Percentiles rank a stretch among this genome's conserved stretches.
Conservation (phyloP, 164 flowering plant genomes). For the Paratinospora sagittata region DNA sequence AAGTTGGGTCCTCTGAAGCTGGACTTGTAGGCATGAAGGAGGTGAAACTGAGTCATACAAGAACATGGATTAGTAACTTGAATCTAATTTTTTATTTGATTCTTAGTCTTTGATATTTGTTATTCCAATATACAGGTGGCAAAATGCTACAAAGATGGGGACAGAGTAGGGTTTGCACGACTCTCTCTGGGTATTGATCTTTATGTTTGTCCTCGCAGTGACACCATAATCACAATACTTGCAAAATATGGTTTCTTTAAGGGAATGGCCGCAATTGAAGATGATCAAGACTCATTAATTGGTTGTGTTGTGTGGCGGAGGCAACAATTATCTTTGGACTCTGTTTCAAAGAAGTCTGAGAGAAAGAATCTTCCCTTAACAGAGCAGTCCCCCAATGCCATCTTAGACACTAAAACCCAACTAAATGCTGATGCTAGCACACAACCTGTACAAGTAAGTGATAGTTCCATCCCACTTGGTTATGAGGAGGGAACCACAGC, state of each 20-base stretch:
- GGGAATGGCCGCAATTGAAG: conserved; percentile 48
- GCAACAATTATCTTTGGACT: conserved; percentile 20
- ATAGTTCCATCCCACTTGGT: conserved; percentile 9
- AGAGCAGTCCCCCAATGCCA: conserved; percentile 18
- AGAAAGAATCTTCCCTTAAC: conserved; percentile 5
- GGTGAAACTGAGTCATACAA: conserved; percentile 25
- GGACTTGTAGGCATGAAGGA: conserved; percentile 48
- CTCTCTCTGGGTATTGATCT: conserved; percentile 37
- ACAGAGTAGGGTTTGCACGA: conserved; percentile 47
- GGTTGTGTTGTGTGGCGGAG: conserved; percentile 65
- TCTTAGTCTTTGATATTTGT: conserved; percentile 1
- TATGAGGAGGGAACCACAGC: background rate
- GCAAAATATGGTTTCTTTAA: conserved; percentile 61
- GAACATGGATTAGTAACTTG: background rate
- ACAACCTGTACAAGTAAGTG: conserved; percentile 12
- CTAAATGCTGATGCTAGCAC: conserved; percentile 5
- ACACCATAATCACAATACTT: conserved; percentile 46
- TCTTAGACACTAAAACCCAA: conserved; percentile 14
- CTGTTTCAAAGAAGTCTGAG: conserved; percentile 23
- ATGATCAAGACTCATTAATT: conserved; percentile 35
- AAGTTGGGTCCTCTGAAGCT: conserved; percentile 41
- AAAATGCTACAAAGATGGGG: conserved; percentile 31
- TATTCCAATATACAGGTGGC: conserved; percentile 33
- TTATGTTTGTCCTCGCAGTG: conserved; percentile 54
- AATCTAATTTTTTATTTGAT: background rate